phyloP scores from a whole-genome alignment of 441 rosid genomes.

The Pelargonium cotyledonis region DNA sequence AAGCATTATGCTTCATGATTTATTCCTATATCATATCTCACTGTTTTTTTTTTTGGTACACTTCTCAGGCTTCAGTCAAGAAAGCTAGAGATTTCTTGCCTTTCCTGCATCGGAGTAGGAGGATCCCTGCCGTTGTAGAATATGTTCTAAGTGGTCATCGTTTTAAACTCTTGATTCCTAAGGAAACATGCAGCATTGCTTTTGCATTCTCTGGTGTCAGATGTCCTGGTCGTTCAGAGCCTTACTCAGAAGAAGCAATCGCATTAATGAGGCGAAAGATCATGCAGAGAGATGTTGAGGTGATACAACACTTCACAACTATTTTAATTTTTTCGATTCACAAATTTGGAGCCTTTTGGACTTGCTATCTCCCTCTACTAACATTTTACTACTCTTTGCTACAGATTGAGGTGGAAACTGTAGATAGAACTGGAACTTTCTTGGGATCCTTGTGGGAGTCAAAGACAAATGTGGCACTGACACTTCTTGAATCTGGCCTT shows the following conservation, averaged over 20 bases:
- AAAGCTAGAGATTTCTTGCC: constrained; percentile 89
- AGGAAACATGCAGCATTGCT: constrained; percentile 93
- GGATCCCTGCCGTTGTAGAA: constrained; percentile 80
- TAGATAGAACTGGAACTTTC: constrained; percentile 92
- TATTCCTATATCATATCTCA: neutral
- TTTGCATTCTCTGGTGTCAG: constrained; percentile 97
- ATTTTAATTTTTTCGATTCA: neutral
- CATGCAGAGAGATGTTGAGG: constrained; percentile 99
- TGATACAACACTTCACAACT: constrained; percentile 20
- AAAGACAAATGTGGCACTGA: constrained; percentile 56
- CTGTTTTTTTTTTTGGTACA: constrained; percentile 10
- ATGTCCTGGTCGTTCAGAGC: constrained; percentile 92
- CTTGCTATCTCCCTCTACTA: neutral
- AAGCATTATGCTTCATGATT: constrained; percentile 1
- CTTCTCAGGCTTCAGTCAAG: constrained; percentile 63
- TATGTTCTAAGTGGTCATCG: constrained; percentile 98
- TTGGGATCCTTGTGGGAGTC: constrained; percentile 95
- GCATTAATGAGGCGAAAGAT: constrained; percentile 87
- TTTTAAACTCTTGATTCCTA: constrained; percentile 82
- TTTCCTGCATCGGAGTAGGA: constrained; percentile 65
- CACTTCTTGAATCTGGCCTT: constrained; percentile 88
- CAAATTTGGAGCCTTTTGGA: neutral
- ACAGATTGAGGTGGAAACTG: constrained; percentile 89
- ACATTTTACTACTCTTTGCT: constrained; percentile 5
- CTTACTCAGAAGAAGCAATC: constrained; percentile 89